Percentiles rank a stretch among this genome's conserved stretches.
Evolutionary conservation across 2,329 filamentous ascomycete genomes (phyloP).

Genomic region (Lachnellula hyalina): DNA sequence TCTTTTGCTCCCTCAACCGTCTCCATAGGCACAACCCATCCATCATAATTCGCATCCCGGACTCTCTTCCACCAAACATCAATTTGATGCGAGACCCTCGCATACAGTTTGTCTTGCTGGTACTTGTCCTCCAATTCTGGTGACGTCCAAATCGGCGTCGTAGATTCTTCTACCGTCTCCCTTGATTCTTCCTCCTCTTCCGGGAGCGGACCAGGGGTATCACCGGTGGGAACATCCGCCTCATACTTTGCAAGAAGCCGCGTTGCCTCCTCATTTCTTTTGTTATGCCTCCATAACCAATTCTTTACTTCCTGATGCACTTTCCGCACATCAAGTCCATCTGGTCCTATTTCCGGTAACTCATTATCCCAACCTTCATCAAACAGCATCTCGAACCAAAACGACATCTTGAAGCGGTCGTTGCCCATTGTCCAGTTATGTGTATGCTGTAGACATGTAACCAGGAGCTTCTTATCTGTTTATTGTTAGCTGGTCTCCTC

Average conservation of each 20-base stretch:
- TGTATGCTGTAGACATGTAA: conserved; percentile 60
- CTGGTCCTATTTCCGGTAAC: conserved; percentile 40
- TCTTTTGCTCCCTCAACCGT: conserved; percentile 54
- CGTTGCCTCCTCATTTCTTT: conserved; percentile 51
- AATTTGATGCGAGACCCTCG: conserved; percentile 58
- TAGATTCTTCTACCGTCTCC: conserved; percentile 20
- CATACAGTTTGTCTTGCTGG: conserved; percentile 53
- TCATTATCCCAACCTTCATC: conserved; percentile 52
- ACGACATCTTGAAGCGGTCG: conserved; percentile 64
- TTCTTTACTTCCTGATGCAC: conserved; percentile 57
- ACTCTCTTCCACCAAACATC: conserved; percentile 61
- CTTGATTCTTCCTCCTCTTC: conserved; percentile 10
- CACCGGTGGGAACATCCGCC: conserved; percentile 23
- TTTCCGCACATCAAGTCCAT: conserved; percentile 48
- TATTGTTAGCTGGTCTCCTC: not conserved
- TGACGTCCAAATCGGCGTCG: conserved; percentile 27
- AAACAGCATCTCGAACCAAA: conserved; percentile 62
- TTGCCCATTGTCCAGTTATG: conserved; percentile 67
- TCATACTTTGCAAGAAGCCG: conserved; percentile 51
- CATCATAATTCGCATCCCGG: conserved; percentile 54
- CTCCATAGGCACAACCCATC: conserved; percentile 55
- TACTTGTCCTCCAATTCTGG: conserved; percentile 48
- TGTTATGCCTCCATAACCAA: conserved; percentile 57
- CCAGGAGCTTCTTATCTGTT: conserved; percentile 59
- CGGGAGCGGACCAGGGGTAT: conserved; percentile 31